Base-by-base conservation (phyloP, 78 protist species). In the Dictyostelium capitatum region DNA sequence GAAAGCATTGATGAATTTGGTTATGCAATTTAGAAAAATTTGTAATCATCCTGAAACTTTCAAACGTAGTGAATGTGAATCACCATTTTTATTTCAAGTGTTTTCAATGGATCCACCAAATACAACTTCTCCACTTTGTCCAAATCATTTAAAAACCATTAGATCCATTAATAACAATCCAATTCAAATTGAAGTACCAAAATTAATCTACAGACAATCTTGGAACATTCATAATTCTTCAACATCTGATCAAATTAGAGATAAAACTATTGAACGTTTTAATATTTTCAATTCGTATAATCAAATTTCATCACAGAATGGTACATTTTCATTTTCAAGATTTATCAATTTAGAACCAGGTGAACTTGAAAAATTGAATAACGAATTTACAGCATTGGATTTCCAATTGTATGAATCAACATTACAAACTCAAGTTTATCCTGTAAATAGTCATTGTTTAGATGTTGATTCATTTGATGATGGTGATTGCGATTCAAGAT, bases 41-140 rank as follows among this genome's bases (percentile, higher is more conserved):
- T 97, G 99, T 93, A 97, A 97, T 83, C 99, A 98, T 83, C 99
- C 99, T 8, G 96, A 97, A n/a, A 89, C 97, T 25, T 97, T 97
- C 70, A 97, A 97, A 79, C 85, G 97, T 50, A 80, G 95, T 46
- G 95, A 78, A 65, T 74, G 93, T 57, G 46, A 54, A 37, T 89
- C 96, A 7, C 96, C 97, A 0, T 89, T 75, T 43, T 84, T 83
- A 6, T 95, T 95, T 69, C 93, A 62, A 56, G 70, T 23, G 17
- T 32, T 14, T 20, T 15, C 47, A 8, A 30, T 43, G 14, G 50
- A 47, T 19, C 53, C 84, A 3, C 30, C 14, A 92, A 20, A 43
- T 41, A 20, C 65, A 11, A 46, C 77, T 4, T 25, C 48, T 0
- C 90, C n/a, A 47, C 91, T 4, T 70, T 67, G 54, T 48, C 78